These are phyloP conservation scores for Sporothrix euskadiensis DNA, from an alignment of 2,329 filamentous ascomycete genomes.

Conservation along the genomic window DNA sequence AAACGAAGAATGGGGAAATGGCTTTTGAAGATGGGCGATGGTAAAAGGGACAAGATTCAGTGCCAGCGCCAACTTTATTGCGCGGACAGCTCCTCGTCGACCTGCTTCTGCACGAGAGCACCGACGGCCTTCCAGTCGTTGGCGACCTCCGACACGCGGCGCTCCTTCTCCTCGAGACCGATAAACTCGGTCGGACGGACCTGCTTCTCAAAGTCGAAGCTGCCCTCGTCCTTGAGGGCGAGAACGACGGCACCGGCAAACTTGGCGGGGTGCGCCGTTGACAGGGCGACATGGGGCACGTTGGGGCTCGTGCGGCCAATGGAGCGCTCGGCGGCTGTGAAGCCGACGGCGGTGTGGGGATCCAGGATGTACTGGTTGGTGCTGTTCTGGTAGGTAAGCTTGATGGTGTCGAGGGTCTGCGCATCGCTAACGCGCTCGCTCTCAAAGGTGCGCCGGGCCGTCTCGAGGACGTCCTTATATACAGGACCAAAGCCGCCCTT, in stretches of 20 bases:
- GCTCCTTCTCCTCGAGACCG: constrained; percentile 74
- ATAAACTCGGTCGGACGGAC: constrained; percentile 81
- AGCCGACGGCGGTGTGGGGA: constrained; percentile 86
- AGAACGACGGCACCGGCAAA: constrained; percentile 83
- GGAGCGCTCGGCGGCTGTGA: constrained; percentile 73
- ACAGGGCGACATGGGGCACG: constrained; percentile 76
- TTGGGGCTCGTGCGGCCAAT: constrained; percentile 54
- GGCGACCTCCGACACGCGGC: constrained; percentile 67
- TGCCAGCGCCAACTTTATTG: neutral
- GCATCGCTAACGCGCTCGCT: constrained; percentile 70
- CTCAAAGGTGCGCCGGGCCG: constrained; percentile 73
- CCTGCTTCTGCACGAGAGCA: constrained; percentile 72
- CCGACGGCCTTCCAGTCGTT: constrained; percentile 74
- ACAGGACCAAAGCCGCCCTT: constrained; percentile 80
- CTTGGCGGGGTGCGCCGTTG: constrained; percentile 94
- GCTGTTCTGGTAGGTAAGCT: constrained; percentile 49
- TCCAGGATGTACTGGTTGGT: constrained; percentile 73
- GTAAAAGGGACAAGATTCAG: neutral
- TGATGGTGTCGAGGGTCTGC: constrained; percentile 69
- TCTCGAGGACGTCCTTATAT: constrained; percentile 68
- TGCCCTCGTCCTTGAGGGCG: constrained; percentile 69
- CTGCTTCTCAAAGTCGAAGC: constrained; percentile 71
- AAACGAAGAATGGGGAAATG: neutral
- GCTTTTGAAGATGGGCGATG: neutral
- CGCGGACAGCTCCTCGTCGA: constrained; percentile 60